Percentiles rank a stretch among this genome's conserved stretches.
Conservation (phyloP, 441 rosid species). For the Arabidopsis hybrid region DNA sequence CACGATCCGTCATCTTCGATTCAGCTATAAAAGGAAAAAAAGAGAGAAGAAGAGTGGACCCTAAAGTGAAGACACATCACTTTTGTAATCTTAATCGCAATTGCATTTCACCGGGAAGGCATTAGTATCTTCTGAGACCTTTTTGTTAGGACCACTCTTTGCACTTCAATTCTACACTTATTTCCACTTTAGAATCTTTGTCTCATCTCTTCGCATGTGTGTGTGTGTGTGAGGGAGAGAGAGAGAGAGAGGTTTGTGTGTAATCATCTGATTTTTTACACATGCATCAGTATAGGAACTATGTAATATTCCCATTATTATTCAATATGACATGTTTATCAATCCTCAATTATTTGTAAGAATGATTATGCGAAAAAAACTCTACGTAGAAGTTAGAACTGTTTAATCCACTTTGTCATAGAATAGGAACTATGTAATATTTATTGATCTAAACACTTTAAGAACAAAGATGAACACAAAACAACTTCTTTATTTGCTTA, state of each 20-base stretch:
- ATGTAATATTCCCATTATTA: too few relatives aligned
- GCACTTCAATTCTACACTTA: constrained; percentile 38
- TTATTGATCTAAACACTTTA: too few relatives aligned
- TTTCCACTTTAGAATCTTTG: constrained; percentile 45
- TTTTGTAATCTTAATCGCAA: constrained; percentile 28
- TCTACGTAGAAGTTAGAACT: neutral
- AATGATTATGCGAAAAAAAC: constrained; percentile 11
- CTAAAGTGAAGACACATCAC: constrained; percentile 43
- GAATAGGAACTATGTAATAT: neutral
- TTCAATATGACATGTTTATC: constrained; percentile 20
- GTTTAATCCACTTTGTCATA: constrained; percentile 9
- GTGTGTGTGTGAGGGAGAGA: neutral
- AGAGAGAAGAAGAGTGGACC: constrained; percentile 38
- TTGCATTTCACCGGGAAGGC: constrained; percentile 41
- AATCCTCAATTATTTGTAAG: neutral
- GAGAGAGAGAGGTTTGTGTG: neutral
- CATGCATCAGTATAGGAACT: constrained; percentile 30
- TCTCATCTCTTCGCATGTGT: constrained; percentile 43
- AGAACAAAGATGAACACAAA: too few relatives aligned
- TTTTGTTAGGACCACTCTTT: constrained; percentile 43
- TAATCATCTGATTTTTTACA: constrained; percentile 29
- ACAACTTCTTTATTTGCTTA: too few relatives aligned
- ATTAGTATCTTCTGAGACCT: constrained; percentile 43
- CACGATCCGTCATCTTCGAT: constrained; percentile 43
- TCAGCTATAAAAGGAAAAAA: constrained; percentile 31